phyloP scores from a whole-genome alignment of 345 rosid genomes.

The Capsella bursapastoris region DNA sequence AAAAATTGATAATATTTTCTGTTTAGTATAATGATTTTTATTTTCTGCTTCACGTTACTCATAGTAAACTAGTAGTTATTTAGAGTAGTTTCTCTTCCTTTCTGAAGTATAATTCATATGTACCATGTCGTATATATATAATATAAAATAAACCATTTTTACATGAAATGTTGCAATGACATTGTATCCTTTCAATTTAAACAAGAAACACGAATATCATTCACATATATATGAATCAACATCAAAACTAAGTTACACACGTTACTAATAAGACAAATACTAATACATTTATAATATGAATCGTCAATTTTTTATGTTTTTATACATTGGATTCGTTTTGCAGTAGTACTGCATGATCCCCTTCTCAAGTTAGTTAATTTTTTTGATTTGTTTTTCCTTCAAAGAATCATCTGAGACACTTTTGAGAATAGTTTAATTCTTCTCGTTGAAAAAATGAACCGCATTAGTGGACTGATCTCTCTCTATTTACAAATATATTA shows the following conservation, averaged over 20 bases:
- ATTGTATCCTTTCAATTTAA: constrained; percentile 5
- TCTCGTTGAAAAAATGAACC: constrained; percentile 32
- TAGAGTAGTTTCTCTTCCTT: neutral
- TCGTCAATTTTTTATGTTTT: neutral
- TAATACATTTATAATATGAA: constrained; percentile 10
- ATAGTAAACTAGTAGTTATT: neutral
- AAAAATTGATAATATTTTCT: neutral
- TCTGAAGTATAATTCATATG: neutral
- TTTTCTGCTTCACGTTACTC: neutral
- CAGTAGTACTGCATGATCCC: neutral
- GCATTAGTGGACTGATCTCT: constrained; percentile 24
- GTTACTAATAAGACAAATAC: constrained; percentile 9
- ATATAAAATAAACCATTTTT: neutral
- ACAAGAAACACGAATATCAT: neutral
- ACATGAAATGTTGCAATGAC: neutral
- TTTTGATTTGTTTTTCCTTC: neutral
- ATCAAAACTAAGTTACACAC: neutral
- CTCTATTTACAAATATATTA: constrained; percentile 47
- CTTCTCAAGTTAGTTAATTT: constrained; percentile 18
- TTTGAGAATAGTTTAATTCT: constrained; percentile 37
- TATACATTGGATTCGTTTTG: constrained; percentile 33
- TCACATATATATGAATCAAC: neutral
- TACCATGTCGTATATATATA: neutral
- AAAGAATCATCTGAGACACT: constrained; percentile 39
- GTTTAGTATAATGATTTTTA: neutral